Evolutionary conservation across 345 rosid genomes (phyloP).

Genomic region (Firmiana major): DNA sequence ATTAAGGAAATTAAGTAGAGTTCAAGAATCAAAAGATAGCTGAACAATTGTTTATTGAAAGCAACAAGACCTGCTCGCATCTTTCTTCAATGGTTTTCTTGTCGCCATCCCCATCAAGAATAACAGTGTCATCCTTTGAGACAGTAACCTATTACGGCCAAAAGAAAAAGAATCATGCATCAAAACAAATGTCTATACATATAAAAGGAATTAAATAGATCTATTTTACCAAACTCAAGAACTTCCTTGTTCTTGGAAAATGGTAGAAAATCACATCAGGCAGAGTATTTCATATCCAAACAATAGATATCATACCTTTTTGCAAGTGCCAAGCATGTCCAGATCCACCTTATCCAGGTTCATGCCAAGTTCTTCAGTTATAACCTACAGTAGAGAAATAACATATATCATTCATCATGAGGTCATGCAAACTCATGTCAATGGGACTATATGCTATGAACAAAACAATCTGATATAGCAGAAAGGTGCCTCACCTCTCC

Average conservation of each 20-base stretch:
- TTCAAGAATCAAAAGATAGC: neutral
- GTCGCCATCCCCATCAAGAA: slow-evolving; percentile 42
- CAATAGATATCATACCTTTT: slow-evolving; percentile 31
- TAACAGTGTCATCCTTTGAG: slow-evolving; percentile 35
- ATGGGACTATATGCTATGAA: neutral
- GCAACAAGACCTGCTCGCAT: slow-evolving; percentile 34
- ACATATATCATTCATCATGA: neutral
- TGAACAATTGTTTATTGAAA: neutral
- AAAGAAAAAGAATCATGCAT: neutral
- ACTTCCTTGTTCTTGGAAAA: neutral
- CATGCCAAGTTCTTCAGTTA: slow-evolving; percentile 43
- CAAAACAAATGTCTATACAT: neutral
- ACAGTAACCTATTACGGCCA: slow-evolving; percentile 23
- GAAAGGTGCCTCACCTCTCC: slow-evolving; percentile 29
- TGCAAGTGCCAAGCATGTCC: slow-evolving; percentile 42
- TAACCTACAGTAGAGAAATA: slow-evolving; percentile 26
- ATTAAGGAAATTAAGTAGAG: neutral
- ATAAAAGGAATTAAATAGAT: neutral
- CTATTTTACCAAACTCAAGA: neutral
- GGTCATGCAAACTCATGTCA: neutral
- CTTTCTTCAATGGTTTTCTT: slow-evolving; percentile 40
- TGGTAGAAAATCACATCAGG: neutral
- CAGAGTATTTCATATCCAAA: neutral
- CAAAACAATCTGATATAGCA: neutral
- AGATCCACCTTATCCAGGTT: slow-evolving; percentile 38